These are phyloP conservation scores for Hypoxylon cercidicola DNA, from an alignment of 495 filamentous ascomycete species.

Conservation along the genomic window DNA sequence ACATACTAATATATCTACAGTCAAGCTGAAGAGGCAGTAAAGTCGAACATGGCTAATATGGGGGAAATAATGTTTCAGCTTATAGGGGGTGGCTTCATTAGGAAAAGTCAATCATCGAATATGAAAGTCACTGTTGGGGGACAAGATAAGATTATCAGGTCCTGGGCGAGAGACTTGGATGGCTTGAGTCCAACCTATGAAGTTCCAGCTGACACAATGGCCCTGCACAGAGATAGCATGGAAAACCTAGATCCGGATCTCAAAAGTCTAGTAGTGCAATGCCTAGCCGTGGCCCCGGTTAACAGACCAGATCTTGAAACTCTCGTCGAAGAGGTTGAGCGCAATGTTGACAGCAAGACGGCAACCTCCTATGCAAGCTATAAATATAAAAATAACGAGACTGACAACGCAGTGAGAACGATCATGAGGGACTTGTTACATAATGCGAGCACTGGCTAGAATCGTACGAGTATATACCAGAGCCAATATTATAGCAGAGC, in stretches of 20 bases:
- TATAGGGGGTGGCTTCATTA: constrained; percentile 19
- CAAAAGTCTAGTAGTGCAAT: constrained; percentile 26
- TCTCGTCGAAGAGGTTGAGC: constrained; percentile 26
- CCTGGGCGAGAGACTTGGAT: constrained; percentile 34
- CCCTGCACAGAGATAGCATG: constrained; percentile 14
- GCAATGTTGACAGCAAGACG: constrained; percentile 19
- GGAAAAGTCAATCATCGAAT: neutral
- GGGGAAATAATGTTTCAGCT: constrained; percentile 26
- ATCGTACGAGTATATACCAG: too few relatives aligned
- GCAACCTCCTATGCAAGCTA: constrained; percentile 11
- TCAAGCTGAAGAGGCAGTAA: constrained; percentile 1
- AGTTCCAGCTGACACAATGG: neutral
- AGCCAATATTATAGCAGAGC: too few relatives aligned
- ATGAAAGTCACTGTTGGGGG: constrained; percentile 26
- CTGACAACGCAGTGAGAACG: constrained; percentile 10
- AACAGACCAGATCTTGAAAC: constrained; percentile 28
- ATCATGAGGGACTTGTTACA: constrained; percentile 2
- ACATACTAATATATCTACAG: constrained; percentile 6
- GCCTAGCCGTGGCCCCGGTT: constrained; percentile 9
- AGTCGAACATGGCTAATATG: constrained; percentile 20
- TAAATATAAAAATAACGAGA: constrained; percentile 29
- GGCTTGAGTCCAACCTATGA: constrained; percentile 17
- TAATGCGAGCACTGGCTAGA: too few relatives aligned
- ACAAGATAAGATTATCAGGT: constrained; percentile 12
- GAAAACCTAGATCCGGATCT: constrained; percentile 36